Evolutionary conservation across 805 yeast genomes (phyloP), one percentile per base, ranked within the genome.

Genomic region (Scheffersomyces ergatensis): DNA sequence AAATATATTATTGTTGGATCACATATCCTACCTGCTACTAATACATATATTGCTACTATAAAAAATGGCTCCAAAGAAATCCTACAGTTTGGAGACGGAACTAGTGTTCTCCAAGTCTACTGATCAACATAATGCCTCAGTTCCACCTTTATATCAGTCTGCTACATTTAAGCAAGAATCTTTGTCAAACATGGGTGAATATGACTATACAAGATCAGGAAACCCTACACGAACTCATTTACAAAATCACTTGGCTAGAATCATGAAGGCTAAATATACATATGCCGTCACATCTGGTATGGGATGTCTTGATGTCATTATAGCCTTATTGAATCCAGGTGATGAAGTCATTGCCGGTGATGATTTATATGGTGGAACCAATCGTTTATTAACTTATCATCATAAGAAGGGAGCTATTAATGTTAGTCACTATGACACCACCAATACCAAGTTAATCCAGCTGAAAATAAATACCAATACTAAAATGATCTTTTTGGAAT

Each of bases 321-420:
- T 86, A 31, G 76, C 95, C 34, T 67, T 85, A 37, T 71, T 89
- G 46, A 67, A 63, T 39, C 92, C 96, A 1, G 89, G 90, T n/a
- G 95, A 86, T 58, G 89, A 87, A 60, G 90, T 90, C 25, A 78
- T 90, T 50, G 96, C 97, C 4, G 98, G 98, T 39, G 93, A 87
- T 59, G 98, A 90, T 58, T 75, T 90, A 47, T 90, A 90, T 58
- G 98, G 98, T 39, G 98, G 98, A 25, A 84, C 96, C 25, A 86
- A 90, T 63, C 76, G 98, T 53, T 73, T 90, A 50, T 76, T 90
- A 50, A 85, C 88, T 11, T 87, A 82, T 55, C 64, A 88, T 53
- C 70, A 78, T 53, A 74, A 73, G 33, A 80, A 79, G 55, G 82
- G 81, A 16, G 82, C 80, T 47, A 70, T 89, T 42, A 74, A 73